Evolutionary conservation across 2,329 filamentous ascomycete species (phyloP), one percentile per base, ranked within the genome.

Genomic region (Parasarocladium wereldwijsianum): DNA sequence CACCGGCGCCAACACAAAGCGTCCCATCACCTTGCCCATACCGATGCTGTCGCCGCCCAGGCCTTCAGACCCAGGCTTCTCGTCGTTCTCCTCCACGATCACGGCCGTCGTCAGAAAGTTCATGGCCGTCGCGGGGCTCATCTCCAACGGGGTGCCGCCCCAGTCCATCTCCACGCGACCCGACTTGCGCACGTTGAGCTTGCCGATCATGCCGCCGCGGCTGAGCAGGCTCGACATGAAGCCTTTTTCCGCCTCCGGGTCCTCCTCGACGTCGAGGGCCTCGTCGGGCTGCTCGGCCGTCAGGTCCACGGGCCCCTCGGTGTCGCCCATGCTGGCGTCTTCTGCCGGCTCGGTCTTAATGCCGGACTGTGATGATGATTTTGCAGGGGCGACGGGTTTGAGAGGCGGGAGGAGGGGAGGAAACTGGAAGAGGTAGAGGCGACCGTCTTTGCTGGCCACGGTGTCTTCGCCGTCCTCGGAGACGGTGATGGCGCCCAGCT

Each of bases 351-450:
- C 62, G 3, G 49, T 40, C 43, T 66, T 64, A 33, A 63, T 44
- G 17, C 50, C 50, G 30, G 39, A 35, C 14, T 32, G 28, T 1
- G 24, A 42, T 36, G 17, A 24, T 24, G n/a, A n/a, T 7, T 12
- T 12, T 13, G 18, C 29, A 17, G 46, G 37, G 14, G 44, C 38
- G 9, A 43, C 34, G 33, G 37, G 45, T 36, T 47, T 54, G n/a
- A 76, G 52, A 1, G 67, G 64, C 6, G 72, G 70, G 8, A 76
- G 57, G 4, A 75, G 52, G 5, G 70, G 70, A 23, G 72, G 72
- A 39, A 77, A 67, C 40, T 76, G 72, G 51, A 76, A 76, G 29
- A 77, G 56, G 37, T 74, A 76, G 31, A 76, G 47, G 21, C 67
- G 60, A 14, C 71, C 70, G 26, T 73, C 67, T 38, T 57, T 57